Base-by-base conservation (phyloP, 257 asterid genomes). In the Jacaranda copaia region DNA sequence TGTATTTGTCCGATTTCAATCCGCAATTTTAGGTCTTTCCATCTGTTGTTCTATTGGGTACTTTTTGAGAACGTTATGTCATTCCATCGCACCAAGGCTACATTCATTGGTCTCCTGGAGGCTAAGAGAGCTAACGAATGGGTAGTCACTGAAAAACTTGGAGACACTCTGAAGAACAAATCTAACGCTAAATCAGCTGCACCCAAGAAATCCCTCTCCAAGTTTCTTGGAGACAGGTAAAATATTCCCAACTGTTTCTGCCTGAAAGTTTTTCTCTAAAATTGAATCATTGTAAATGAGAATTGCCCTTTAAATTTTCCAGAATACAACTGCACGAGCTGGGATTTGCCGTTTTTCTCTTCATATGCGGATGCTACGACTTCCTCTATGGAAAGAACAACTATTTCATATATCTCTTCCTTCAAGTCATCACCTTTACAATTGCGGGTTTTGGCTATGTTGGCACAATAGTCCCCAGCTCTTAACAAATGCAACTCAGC, bases 41-140 rank as follows among this genome's bases (percentile, higher is more conserved):
- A 96, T 85, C 75, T 96, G 5, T 46, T 96, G 78, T 91, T 96
- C 85, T 96, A 88, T 73, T 96, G 99, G 99, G 90, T 96, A n/a
- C 93, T 96, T 35, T 96, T 96, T 25, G 98, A 96, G 87, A 96
- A 96, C 43, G 99, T 91, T 66, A 96, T 93, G 99, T 89, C 99
- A 9, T 87, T 88, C 73, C 99, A 96, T 80, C 94, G 99, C 5
- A 91, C 99, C 59, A 96, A 96, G 89, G 99, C 99, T 0, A 89
- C 99, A 6, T 74, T 93, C 85, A 96, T 96, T 38, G 98, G 99
- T 3, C 84, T 96, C 57, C 70, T 96, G 5, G 99, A 91, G 84
- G 97, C 93, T 0, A 89, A 88, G 80, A 87, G 99, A 53, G 98
- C 88, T 5, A 96, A 96, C 51, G 99, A 96, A 86, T 96, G 99